phyloP scores from a whole-genome alignment of 1,139 yeast species.

The Blastobotrys serpentis region DNA sequence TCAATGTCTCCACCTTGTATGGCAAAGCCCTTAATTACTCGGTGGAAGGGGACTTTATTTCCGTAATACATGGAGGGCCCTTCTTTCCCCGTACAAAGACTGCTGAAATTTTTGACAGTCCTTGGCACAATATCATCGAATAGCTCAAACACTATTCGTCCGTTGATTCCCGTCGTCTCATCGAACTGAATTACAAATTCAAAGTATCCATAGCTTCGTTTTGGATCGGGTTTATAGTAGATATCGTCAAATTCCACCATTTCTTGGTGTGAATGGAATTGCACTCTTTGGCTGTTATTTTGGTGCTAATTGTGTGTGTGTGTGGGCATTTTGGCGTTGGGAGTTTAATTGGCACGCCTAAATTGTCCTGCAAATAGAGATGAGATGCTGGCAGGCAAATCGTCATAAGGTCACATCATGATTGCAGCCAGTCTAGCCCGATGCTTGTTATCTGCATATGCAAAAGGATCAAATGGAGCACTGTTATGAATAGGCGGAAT shows the following conservation, averaged over 20 bases:
- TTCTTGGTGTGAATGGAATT: background rate
- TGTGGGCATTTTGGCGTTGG: conserved; percentile 3
- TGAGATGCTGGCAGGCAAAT: too few species aligned
- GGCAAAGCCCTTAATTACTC: conserved; percentile 64
- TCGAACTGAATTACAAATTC: conserved; percentile 8
- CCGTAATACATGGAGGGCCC: conserved; percentile 77
- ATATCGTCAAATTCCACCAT: conserved; percentile 7
- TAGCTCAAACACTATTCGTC: conserved; percentile 11
- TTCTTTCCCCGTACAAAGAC: conserved; percentile 81
- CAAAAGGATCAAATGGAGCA: background rate
- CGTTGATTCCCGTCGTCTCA: conserved; percentile 4
- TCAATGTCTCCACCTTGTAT: conserved; percentile 86
- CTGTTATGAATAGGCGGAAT: background rate
- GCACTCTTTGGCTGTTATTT: too few species aligned
- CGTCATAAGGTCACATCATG: background rate
- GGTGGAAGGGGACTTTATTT: conserved; percentile 74
- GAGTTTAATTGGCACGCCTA: background rate
- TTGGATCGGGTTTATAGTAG: conserved; percentile 7
- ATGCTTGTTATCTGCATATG: conserved; percentile 8
- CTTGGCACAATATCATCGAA: conserved; percentile 82
- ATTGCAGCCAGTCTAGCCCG: background rate
- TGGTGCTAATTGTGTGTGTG: too few species aligned
- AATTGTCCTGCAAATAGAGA: too few species aligned
- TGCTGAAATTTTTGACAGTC: conserved; percentile 90
- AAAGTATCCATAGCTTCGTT: conserved; percentile 7